phyloP scores from a whole-genome alignment of 1,284 basidiomycete genomes.

The Afroboletus lepidellus region DNA sequence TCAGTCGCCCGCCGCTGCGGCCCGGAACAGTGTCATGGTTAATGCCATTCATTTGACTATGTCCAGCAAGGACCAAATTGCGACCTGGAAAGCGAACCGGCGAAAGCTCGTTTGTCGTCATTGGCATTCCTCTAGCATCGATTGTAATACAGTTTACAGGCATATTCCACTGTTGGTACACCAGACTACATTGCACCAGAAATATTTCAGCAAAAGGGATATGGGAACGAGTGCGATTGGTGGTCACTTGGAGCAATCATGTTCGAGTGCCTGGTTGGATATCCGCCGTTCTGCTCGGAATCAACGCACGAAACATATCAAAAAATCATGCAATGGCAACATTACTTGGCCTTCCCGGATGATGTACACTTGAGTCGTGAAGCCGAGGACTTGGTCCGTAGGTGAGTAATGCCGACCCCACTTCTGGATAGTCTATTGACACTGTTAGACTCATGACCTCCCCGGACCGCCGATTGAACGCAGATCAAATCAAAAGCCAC shows the following conservation, averaged over 20 bases:
- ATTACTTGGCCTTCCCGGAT: constrained; percentile 88
- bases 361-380: constrained; percentile 94
- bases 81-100: constrained; percentile 99
- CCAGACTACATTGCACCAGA: constrained; percentile 99
- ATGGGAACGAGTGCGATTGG: constrained; percentile 98
- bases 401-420: constrained; percentile 44
- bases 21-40: constrained; percentile 82
- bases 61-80: constrained; percentile 86
- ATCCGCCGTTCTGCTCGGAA: constrained; percentile 97
- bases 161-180: constrained; percentile 99
- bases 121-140: background rate
- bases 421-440: constrained; percentile 6
- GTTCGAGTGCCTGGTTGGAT: constrained; percentile 98
- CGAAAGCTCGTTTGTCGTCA: constrained; percentile 74
- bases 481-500: constrained; percentile 91
- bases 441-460: constrained; percentile 76
- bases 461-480: constrained; percentile 76
- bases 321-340: constrained; percentile 95
- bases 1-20: constrained; percentile 34
- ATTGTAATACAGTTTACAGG: constrained; percentile 46
- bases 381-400: constrained; percentile 86
- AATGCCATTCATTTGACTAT: constrained; percentile 93
- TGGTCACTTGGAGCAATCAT: constrained; percentile 98
- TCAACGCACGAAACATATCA: constrained; percentile 99
- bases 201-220: constrained; percentile 96